Percentiles rank a stretch among this genome's conserved stretches.
These are phyloP conservation scores for Trametes hirsuta DNA, from an alignment of 1,284 basidiomycete species.

Conservation along the genomic window DNA sequence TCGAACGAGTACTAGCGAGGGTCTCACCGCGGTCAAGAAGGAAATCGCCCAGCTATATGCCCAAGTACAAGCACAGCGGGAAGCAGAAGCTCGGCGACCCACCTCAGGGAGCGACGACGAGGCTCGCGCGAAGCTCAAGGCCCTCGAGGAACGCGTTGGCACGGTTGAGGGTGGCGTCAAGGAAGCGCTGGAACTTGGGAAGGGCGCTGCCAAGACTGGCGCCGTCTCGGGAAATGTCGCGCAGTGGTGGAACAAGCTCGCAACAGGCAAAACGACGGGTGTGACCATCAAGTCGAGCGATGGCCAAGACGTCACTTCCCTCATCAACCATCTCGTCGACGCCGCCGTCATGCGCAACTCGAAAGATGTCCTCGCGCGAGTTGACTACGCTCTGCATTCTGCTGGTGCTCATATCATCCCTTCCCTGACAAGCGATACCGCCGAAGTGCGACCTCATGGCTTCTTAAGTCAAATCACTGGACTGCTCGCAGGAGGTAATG, in stretches of 20 bases:
- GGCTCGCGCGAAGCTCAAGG: constrained; percentile 53
- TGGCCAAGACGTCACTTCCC: constrained; percentile 73
- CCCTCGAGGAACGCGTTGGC: constrained; percentile 65
- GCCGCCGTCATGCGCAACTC: constrained; percentile 64
- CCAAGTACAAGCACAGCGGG: constrained; percentile 45
- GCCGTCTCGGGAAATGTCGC: constrained; percentile 40
- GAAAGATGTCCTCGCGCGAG: constrained; percentile 78
- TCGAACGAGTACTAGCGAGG: constrained; percentile 47
- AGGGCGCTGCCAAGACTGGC: constrained; percentile 47
- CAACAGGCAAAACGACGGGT: constrained; percentile 40
- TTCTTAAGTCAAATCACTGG: constrained; percentile 50
- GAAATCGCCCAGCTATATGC: constrained; percentile 59
- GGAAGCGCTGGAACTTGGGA: constrained; percentile 69
- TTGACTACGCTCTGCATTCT: constrained; percentile 88
- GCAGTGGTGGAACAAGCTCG: constrained; percentile 64
- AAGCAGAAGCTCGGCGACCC: constrained; percentile 32
- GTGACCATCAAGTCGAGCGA: constrained; percentile 75
- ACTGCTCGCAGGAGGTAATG: constrained; percentile 59
- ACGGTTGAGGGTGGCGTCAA: constrained; percentile 70
- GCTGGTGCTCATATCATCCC: constrained; percentile 84
- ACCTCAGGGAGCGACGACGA: constrained; percentile 50
- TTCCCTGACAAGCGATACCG: constrained; percentile 77
- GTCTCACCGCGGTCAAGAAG: constrained; percentile 51
- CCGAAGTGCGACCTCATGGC: constrained; percentile 60
- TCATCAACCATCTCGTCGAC: constrained; percentile 79